A percentile compares a stretch with the other conserved stretches of the same genome.
Evolutionary conservation across 2,329 filamentous ascomycete species (phyloP).

Genomic region (Sporothrix euskadiensis): DNA sequence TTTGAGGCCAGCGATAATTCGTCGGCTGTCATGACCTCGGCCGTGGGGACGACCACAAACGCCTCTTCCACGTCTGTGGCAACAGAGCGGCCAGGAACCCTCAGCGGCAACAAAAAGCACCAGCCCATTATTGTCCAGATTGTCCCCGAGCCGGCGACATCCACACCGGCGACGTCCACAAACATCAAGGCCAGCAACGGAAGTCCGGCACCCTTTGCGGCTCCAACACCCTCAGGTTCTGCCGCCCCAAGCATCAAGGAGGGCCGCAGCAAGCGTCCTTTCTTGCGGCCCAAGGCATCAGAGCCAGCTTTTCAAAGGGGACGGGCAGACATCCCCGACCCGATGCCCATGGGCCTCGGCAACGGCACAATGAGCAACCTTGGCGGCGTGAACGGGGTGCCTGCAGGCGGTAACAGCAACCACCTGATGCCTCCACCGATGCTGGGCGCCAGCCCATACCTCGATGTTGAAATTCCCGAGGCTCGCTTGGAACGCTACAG

Average conservation of each 20-base stretch:
- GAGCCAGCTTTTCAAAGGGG: slow-evolving; percentile 30
- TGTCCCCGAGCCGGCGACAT: slow-evolving; percentile 19
- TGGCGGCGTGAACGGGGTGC: neutral
- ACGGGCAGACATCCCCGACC: neutral
- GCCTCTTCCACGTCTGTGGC: neutral
- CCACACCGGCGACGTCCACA: slow-evolving; percentile 9
- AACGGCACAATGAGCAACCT: slow-evolving; percentile 18
- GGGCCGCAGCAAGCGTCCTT: slow-evolving; percentile 23
- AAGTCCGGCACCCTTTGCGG: neutral
- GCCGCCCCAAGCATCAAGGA: slow-evolving; percentile 7
- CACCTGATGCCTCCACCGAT: slow-evolving; percentile 13
- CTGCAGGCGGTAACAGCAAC: neutral
- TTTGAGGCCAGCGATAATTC: slow-evolving; percentile 33
- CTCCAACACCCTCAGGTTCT: neutral
- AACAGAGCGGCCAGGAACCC: slow-evolving; percentile 34
- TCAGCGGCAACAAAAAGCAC: slow-evolving; percentile 47
- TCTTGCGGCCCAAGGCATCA: slow-evolving; percentile 31
- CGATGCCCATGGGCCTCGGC: neutral
- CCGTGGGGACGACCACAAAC: slow-evolving; percentile 3
- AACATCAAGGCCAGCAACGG: slow-evolving; percentile 12
- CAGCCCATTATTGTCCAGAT: slow-evolving; percentile 46
- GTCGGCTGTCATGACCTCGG: slow-evolving; percentile 30
- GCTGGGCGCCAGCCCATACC: slow-evolving; percentile 42
- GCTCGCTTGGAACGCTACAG: slow-evolving; percentile 86
- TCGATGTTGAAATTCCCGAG: slow-evolving; percentile 79